Evolutionary conservation across 2,329 filamentous ascomycete species (phyloP).

Genomic region (Alternaria rosae): DNA sequence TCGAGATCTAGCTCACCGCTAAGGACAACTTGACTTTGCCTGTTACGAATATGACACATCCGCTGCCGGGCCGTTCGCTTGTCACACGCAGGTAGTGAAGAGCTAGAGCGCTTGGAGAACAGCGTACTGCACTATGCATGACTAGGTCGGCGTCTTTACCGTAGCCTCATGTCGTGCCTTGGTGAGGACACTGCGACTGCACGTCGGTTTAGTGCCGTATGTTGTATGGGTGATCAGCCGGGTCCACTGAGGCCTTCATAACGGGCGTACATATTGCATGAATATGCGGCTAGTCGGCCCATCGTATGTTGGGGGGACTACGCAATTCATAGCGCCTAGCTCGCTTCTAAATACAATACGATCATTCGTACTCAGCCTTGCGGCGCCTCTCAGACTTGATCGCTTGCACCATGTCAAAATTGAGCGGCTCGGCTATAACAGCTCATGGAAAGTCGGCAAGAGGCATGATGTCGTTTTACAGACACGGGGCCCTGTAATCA

Average conservation of each 20-base stretch:
- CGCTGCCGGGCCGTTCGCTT: constrained; percentile 15
- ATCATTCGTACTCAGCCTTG: constrained; percentile 15
- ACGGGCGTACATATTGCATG: constrained; percentile 15
- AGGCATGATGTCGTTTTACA: constrained; percentile 11
- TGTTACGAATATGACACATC: constrained; percentile 5
- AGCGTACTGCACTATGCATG: constrained; percentile 16
- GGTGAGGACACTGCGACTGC: constrained; percentile 9
- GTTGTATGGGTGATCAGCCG: constrained; percentile 13
- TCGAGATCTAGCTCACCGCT: constrained; percentile 12
- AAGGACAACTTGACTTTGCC: constrained; percentile 8
- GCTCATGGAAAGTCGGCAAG: background rate
- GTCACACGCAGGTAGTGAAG: constrained; percentile 15
- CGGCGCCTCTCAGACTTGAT: constrained; percentile 2
- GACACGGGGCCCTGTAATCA: constrained; percentile 9
- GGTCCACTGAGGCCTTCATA: constrained; percentile 7
- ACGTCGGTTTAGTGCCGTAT: constrained; percentile 13
- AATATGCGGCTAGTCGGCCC: constrained; percentile 17
- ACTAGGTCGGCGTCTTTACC: constrained; percentile 9
- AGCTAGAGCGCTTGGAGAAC: constrained; percentile 8
- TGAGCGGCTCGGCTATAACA: constrained; percentile 2
- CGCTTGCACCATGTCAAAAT: constrained; percentile 8
- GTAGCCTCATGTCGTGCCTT: constrained; percentile 20
- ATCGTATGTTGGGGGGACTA: constrained; percentile 2
- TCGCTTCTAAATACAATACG: constrained; percentile 8
- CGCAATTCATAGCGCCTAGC: constrained; percentile 1